Evolutionary conservation across 2,329 filamentous ascomycete genomes (phyloP), one percentile per base, ranked within the genome.

Genomic region (Aureobasidium musti): DNA sequence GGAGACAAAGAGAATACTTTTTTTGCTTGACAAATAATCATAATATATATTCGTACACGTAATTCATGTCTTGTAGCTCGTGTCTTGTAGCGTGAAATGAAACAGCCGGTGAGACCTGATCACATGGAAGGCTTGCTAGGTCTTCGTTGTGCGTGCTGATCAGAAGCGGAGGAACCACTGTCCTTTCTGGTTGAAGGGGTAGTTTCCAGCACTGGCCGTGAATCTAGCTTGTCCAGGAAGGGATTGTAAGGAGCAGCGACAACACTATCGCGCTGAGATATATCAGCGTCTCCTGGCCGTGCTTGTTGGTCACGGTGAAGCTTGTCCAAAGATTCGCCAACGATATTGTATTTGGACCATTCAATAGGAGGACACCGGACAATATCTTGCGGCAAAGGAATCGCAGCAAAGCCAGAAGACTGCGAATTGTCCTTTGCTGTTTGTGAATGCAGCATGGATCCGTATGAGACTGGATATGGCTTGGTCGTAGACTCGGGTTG

Each of bases 341-440:
- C 87, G n/a, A 97, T 84, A 72, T 91, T 91, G 77, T 98, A 98
- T 75, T 97, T 93, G 14, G 88, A 87, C 94, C 94, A 98, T 80
- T 97, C 97, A 74, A 98, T 89, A 10, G 91, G 90, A 10, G 94
- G 94, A 79, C 89, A 92, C 47, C 93, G 88, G 30, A 96, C 89
- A 0, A 98, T 82, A 71, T 90, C 90, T 77, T 97, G 94, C 7
- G 91, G 87, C 17, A 84, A 84, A 0, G 93, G 93, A 17, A 97
- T 84, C 21, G 79, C 80, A 2, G 85, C 81, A 80, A 92, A 92
- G 26, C 23, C 19, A 11, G 35, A n/a, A 52, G 64, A 10, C 28
- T 66, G 43, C 0, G n/a, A 5, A 6, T 37, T 26, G 30, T 5
- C n/a, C 7, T 60, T 45, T 69, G 69, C n/a, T 70, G 70, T 39